Conservation (phyloP, 1,139 yeast genomes). For the Trichomonascaceae sp. region DNA sequence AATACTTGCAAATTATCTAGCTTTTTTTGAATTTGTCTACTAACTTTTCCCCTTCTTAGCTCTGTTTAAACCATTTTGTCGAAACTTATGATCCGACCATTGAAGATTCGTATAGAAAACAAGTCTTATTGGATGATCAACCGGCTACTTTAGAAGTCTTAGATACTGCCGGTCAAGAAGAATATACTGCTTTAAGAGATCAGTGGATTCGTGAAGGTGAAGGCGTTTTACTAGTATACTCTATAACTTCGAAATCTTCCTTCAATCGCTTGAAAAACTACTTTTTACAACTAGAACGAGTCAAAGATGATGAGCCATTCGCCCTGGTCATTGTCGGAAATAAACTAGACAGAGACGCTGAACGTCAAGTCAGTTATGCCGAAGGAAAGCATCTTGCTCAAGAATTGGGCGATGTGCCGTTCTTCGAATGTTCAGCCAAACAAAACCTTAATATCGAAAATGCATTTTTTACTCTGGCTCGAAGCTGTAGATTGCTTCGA, state of each 20-base stretch:
- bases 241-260: conserved; percentile 83
- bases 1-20: too few species aligned
- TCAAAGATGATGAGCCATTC: conserved; percentile 60
- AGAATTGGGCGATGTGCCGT: conserved; percentile 64
- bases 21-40: neutral
- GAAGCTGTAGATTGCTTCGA: conserved; percentile 54
- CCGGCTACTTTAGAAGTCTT: conserved; percentile 87
- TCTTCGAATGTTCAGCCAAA: conserved; percentile 89
- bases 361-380: conserved; percentile 69
- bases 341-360: conserved; percentile 61
- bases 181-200: conserved; percentile 92
- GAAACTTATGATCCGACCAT: conserved; percentile 98
- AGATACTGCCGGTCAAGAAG: conserved; percentile 99
- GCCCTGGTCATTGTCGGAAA: conserved; percentile 38
- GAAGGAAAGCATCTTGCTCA: conserved; percentile 68
- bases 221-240: conserved; percentile 82
- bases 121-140: conserved; percentile 85
- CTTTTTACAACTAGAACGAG: conserved; percentile 82
- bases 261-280: conserved; percentile 74
- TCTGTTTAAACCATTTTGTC: conserved; percentile 62
- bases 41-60: conserved; percentile 6
- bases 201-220: conserved; percentile 90
- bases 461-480: conserved; percentile 82
- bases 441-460: conserved; percentile 84
- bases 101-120: conserved; percentile 92